Evolutionary conservation across 495 filamentous ascomycete species (phyloP).

Genomic region (Neurospora africana): DNA sequence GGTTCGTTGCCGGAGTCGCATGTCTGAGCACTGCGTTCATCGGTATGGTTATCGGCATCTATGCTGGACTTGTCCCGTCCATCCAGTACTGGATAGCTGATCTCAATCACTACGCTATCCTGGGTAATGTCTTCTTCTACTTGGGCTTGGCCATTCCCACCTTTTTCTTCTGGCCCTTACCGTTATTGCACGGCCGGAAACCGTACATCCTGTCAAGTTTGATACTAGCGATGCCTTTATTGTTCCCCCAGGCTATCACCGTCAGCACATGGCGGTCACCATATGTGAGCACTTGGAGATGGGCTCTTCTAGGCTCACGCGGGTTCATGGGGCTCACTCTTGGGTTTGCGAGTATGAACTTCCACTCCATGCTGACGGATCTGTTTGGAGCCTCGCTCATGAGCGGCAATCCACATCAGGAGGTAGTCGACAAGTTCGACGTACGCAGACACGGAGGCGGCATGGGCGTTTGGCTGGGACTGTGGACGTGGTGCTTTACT

Average conservation of each 20-base stretch:
- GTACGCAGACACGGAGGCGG: conserved; percentile 62
- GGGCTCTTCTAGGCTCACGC: conserved; percentile 51
- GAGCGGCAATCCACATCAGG: conserved; percentile 59
- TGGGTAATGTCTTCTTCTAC: conserved; percentile 65
- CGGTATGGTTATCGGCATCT: conserved; percentile 61
- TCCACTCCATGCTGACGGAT: conserved; percentile 56
- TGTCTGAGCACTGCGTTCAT: conserved; percentile 59
- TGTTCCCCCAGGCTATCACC: conserved; percentile 62
- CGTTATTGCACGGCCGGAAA: conserved; percentile 67
- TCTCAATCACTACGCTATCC: conserved; percentile 50
- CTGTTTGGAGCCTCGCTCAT: conserved; percentile 65
- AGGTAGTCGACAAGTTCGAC: conserved; percentile 50
- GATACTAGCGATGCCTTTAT: conserved; percentile 55
- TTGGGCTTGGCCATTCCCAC: conserved; percentile 57
- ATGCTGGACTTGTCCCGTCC: conserved; percentile 62
- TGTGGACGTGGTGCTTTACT: conserved; percentile 66
- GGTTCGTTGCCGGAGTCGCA: conserved; percentile 54
- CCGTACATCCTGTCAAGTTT: conserved; percentile 58
- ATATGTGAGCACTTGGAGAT: conserved; percentile 42
- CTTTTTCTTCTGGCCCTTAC: conserved; percentile 61
- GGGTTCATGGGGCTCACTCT: conserved; percentile 54
- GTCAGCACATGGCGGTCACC: conserved; percentile 46
- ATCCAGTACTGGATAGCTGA: conserved; percentile 65
- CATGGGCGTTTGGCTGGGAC: conserved; percentile 65
- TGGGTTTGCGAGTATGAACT: conserved; percentile 69